phyloP scores from a whole-genome alignment of 768 basidiomycete genomes.

The Daedalea quercina region DNA sequence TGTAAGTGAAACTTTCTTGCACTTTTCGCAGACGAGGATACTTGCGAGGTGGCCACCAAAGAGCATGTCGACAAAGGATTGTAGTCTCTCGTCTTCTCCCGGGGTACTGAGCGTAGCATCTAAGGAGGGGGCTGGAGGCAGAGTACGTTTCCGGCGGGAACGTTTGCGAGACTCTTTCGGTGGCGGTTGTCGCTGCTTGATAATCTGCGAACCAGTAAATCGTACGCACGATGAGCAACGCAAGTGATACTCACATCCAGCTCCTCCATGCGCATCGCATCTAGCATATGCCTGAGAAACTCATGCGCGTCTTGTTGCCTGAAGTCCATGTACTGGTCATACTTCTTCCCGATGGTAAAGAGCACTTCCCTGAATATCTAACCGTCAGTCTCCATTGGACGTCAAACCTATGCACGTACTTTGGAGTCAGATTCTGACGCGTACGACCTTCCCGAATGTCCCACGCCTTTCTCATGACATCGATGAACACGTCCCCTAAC shows the following conservation, averaged over 20 bases:
- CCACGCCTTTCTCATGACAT: conserved; percentile 59
- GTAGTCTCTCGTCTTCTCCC: conserved; percentile 41
- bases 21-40: conserved; percentile 90
- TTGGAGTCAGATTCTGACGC: conserved; percentile 56
- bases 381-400: neutral
- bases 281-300: conserved; percentile 81
- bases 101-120: neutral
- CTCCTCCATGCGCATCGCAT: conserved; percentile 94
- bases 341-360: conserved; percentile 67
- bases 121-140: neutral
- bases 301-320: conserved; percentile 97
- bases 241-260: conserved; percentile 52
- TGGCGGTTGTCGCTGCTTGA: conserved; percentile 60
- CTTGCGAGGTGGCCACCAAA: conserved; percentile 87
- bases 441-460: conserved; percentile 43
- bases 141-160: neutral
- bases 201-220: conserved; percentile 45
- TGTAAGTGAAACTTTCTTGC: conserved; percentile 88
- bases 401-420: conserved; percentile 35
- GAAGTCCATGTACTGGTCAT: conserved; percentile 93
- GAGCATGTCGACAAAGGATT: conserved; percentile 81
- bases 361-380: conserved; percentile 47
- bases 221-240: neutral
- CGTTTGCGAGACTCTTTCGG: conserved; percentile 33
- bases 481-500: conserved; percentile 62